Percentiles rank a stretch among this genome's conserved stretches.
Conservation (phyloP, 805 yeast genomes). For the Candida ortonii region DNA sequence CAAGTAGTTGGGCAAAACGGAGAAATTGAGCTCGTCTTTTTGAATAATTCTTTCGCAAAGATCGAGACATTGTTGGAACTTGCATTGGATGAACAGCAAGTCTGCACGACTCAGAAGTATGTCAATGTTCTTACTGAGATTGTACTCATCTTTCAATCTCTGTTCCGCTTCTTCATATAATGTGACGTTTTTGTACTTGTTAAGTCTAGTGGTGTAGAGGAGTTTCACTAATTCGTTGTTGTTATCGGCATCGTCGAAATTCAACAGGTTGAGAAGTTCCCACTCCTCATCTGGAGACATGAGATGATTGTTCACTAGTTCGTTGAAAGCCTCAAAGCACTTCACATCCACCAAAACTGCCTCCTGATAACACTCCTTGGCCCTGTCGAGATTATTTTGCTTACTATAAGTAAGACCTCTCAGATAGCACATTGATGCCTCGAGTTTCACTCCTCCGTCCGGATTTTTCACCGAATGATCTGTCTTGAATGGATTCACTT, state of each 20-base stretch:
- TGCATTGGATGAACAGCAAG: constrained; percentile 67
- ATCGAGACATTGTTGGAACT: constrained; percentile 69
- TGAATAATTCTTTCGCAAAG: constrained; percentile 62
- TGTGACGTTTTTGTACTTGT: constrained; percentile 63
- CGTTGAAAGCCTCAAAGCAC: constrained; percentile 90
- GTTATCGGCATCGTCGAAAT: constrained; percentile 72
- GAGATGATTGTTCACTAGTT: constrained; percentile 66
- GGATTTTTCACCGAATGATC: constrained; percentile 39
- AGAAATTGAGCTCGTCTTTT: constrained; percentile 68
- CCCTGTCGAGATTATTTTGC: constrained; percentile 79
- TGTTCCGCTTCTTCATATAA: constrained; percentile 63
- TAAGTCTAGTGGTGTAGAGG: constrained; percentile 71
- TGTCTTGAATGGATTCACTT: constrained; percentile 64
- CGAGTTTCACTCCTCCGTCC: constrained; percentile 85
- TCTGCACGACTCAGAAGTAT: constrained; percentile 68
- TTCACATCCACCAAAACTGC: constrained; percentile 86
- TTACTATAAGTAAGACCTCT: constrained; percentile 81
- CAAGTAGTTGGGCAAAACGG: constrained; percentile 72
- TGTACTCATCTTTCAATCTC: constrained; percentile 67
- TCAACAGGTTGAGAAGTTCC: constrained; percentile 63
- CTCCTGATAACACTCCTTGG: constrained; percentile 82
- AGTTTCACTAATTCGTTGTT: constrained; percentile 77
- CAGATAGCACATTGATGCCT: constrained; percentile 80
- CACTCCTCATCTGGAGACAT: constrained; percentile 85
- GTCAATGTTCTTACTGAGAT: constrained; percentile 66